phyloP scores from a whole-genome alignment of 1,139 yeast species.

The Saccharomyces pastorianus region DNA sequence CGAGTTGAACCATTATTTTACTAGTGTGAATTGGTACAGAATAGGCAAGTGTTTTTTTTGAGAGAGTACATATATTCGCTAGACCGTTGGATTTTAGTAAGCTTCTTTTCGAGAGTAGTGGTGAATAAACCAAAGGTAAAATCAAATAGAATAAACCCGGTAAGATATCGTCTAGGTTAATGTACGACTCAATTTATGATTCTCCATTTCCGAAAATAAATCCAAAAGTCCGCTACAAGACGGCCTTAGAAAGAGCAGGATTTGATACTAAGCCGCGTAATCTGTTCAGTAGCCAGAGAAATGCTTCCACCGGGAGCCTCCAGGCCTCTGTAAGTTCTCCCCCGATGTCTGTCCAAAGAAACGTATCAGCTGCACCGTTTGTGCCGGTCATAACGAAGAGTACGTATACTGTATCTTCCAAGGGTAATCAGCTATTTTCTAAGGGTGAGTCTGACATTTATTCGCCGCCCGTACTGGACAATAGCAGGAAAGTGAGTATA shows the following conservation, averaged over 20 bases:
- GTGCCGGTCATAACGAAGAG: background rate
- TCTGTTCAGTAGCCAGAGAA: slow-evolving; percentile 3
- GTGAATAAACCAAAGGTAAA: background rate
- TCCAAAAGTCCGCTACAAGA: slow-evolving; percentile 45
- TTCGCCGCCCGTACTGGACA: background rate
- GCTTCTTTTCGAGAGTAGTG: background rate
- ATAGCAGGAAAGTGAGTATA: background rate
- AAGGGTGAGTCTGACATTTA: background rate
- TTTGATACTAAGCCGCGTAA: slow-evolving; percentile 36
- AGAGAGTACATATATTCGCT: too few relatives aligned
- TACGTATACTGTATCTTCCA: background rate
- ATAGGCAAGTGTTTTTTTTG: too few relatives aligned
- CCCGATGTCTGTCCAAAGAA: slow-evolving; percentile 1
- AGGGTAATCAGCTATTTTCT: background rate
- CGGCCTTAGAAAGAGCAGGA: slow-evolving; percentile 61
- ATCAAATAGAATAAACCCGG: background rate
- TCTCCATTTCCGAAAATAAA: slow-evolving; percentile 55
- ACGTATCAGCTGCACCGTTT: slow-evolving; percentile 3
- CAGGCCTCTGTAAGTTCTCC: slow-evolving; percentile 1
- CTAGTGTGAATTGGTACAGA: too few relatives aligned
- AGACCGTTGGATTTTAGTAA: too few relatives aligned
- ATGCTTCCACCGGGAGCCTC: slow-evolving; percentile 8
- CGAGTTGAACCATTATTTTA: too few relatives aligned
- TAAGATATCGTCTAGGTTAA: background rate
- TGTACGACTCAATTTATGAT: slow-evolving; percentile 18